A percentile compares a stretch with the other conserved stretches of the same genome.
These are phyloP conservation scores for Buddleja alternifolia DNA, from an alignment of 257 asterid genomes.

Conservation along the genomic window DNA sequence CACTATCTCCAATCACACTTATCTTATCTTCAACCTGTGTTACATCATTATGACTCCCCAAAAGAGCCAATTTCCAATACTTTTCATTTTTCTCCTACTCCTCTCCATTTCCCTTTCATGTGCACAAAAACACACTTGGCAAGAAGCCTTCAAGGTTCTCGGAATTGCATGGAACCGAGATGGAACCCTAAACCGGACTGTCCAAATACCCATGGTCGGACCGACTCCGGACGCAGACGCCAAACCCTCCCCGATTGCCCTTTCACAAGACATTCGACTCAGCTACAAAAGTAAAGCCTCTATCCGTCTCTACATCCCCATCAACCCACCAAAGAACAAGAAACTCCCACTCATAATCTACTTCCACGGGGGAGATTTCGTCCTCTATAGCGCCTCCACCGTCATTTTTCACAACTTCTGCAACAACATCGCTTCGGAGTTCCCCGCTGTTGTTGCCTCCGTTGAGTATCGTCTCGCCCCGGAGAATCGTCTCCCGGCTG, in stretches of 20 bases:
- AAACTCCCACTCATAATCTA: too few relatives aligned
- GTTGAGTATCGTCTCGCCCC: constrained; percentile 36
- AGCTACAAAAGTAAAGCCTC: constrained; percentile 22
- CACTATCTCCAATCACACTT: too few relatives aligned
- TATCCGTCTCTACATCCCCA: constrained; percentile 11
- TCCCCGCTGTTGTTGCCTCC: constrained; percentile 22
- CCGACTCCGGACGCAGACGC: constrained; percentile 23
- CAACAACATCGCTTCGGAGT: constrained; percentile 22
- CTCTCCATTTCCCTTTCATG: too few relatives aligned
- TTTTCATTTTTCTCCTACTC: too few relatives aligned
- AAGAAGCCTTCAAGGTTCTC: too few relatives aligned
- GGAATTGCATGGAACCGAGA: constrained; percentile 33
- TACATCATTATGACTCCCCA: too few relatives aligned
- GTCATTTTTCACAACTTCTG: too few relatives aligned
- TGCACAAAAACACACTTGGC: constrained; percentile 18
- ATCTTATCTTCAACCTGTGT: too few relatives aligned
- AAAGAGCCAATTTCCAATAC: too few relatives aligned
- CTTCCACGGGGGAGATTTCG: too few relatives aligned
- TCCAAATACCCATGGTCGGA: constrained; percentile 23
- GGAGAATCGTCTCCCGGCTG: constrained; percentile 37
- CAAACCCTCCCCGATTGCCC: constrained; percentile 16
- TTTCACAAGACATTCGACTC: constrained; percentile 25
- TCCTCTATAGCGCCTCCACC: too few relatives aligned
- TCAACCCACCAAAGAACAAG: too few relatives aligned
- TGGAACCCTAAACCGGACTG: constrained; percentile 29